Percentiles rank a stretch among this genome's conserved stretches.
Evolutionary conservation across 1,139 yeast species (phyloP).

Genomic region (Komagataea norvegica): DNA sequence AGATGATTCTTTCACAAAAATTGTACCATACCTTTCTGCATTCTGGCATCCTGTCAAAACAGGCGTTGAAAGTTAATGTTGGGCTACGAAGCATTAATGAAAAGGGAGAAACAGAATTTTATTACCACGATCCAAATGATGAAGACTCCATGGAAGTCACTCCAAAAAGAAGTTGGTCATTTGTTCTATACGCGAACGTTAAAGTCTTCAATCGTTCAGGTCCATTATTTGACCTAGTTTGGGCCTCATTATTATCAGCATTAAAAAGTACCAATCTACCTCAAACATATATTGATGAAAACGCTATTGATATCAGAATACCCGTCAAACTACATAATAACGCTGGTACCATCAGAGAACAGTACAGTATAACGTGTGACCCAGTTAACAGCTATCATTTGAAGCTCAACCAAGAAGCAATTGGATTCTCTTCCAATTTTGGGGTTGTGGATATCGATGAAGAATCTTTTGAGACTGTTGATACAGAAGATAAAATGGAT

Average conservation of each 20-base stretch:
- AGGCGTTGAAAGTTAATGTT: slow-evolving; percentile 43
- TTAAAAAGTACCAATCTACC: slow-evolving; percentile 61
- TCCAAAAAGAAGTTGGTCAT: slow-evolving; percentile 45
- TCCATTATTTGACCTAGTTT: slow-evolving; percentile 74
- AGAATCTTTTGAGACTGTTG: slow-evolving; percentile 30
- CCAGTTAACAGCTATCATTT: slow-evolving; percentile 32
- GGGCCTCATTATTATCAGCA: slow-evolving; percentile 65
- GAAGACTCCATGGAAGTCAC: slow-evolving; percentile 30
- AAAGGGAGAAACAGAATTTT: slow-evolving; percentile 33
- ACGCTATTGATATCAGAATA: slow-evolving; percentile 45
- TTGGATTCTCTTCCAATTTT: slow-evolving; percentile 56
- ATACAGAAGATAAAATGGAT: slow-evolving; percentile 30
- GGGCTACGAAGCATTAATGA: slow-evolving; percentile 48
- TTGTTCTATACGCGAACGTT: slow-evolving; percentile 68
- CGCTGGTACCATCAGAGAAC: slow-evolving; percentile 42
- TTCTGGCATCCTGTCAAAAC: slow-evolving; percentile 46
- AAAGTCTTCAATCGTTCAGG: slow-evolving; percentile 80
- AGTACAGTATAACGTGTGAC: slow-evolving; percentile 42
- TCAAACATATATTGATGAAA: slow-evolving; percentile 56
- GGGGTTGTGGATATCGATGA: slow-evolving; percentile 50
- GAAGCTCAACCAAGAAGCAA: slow-evolving; percentile 32
- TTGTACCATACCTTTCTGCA: slow-evolving; percentile 56
- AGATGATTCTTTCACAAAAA: slow-evolving; percentile 72
- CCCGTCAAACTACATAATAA: slow-evolving; percentile 51
- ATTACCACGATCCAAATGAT: slow-evolving; percentile 31